phyloP scores from a whole-genome alignment of 2,329 filamentous ascomycete genomes.

The Cercospora sesami region DNA sequence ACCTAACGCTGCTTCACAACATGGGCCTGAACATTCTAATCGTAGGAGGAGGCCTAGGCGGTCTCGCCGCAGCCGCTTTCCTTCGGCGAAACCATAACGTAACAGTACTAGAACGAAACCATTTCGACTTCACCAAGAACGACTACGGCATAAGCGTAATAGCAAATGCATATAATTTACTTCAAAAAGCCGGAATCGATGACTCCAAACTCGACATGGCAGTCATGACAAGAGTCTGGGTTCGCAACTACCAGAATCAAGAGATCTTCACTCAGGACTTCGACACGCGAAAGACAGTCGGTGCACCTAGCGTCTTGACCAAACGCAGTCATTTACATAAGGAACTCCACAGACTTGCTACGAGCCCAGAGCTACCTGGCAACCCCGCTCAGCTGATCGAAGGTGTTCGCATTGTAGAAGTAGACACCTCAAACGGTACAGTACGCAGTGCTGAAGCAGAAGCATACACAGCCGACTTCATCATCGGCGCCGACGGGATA shows the following conservation, averaged over 20 bases:
- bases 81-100: slow-evolving; percentile 12
- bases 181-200: slow-evolving; percentile 15
- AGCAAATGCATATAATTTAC: slow-evolving; percentile 17
- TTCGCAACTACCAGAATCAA: slow-evolving; percentile 4
- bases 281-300: slow-evolving; percentile 17
- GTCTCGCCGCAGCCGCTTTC: slow-evolving; percentile 10
- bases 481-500: slow-evolving; percentile 22
- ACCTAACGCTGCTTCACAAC: neutral
- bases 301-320: slow-evolving; percentile 13
- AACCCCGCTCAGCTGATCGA: slow-evolving; percentile 11
- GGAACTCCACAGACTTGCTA: slow-evolving; percentile 19
- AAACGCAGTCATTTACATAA: slow-evolving; percentile 13
- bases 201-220: slow-evolving; percentile 14
- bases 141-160: slow-evolving; percentile 20
- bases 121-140: slow-evolving; percentile 13
- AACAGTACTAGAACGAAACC: slow-evolving; percentile 15
- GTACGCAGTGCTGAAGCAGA: slow-evolving; percentile 1
- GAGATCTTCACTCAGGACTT: slow-evolving; percentile 12
- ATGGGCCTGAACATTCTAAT: slow-evolving; percentile 17
- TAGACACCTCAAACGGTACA: slow-evolving; percentile 5
- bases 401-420: slow-evolving; percentile 3
- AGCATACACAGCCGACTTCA: slow-evolving; percentile 13
- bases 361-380: slow-evolving; percentile 10
- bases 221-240: slow-evolving; percentile 12
- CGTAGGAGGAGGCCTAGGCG: slow-evolving; percentile 13